Percentiles rank a stretch among this genome's conserved stretches.
phyloP scores from a whole-genome alignment of 352 stramenopile genomes.

The Globisporangium nunn region DNA sequence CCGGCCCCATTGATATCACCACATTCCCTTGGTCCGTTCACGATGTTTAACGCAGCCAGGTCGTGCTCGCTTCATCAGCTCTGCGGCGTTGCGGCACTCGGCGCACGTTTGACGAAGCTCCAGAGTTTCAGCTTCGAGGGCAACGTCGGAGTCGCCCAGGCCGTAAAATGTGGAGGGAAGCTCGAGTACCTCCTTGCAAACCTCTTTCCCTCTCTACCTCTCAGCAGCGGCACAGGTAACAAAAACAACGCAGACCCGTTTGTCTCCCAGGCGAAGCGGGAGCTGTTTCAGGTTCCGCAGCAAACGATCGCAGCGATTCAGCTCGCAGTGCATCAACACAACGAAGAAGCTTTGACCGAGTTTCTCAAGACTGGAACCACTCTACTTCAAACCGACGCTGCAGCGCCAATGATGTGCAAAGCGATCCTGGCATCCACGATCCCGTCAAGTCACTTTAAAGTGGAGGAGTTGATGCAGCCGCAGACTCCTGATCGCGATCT shows the following conservation, averaged over 20 bases:
- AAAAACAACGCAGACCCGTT: background rate
- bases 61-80: slow-evolving; percentile 17
- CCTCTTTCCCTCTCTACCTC: slow-evolving; percentile 24
- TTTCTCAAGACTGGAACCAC: slow-evolving; percentile 20
- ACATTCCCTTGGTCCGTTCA: background rate
- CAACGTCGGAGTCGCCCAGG: slow-evolving; percentile 29
- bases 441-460: slow-evolving; percentile 10
- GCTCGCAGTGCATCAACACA: slow-evolving; percentile 13
- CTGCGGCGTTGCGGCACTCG: slow-evolving; percentile 37
- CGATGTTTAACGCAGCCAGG: background rate
- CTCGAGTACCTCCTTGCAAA: slow-evolving; percentile 35
- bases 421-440: slow-evolving; percentile 3
- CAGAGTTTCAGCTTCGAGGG: slow-evolving; percentile 41
- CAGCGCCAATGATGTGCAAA: background rate
- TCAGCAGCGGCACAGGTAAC: slow-evolving; percentile 5
- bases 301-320: slow-evolving; percentile 14
- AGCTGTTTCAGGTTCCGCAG: slow-evolving; percentile 17
- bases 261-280: slow-evolving; percentile 5
- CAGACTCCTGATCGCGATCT: background rate
- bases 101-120: slow-evolving; percentile 27
- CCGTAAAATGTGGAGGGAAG: slow-evolving; percentile 25
- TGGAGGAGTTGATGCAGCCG: slow-evolving; percentile 11
- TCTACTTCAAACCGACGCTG: background rate
- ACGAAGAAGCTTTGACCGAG: slow-evolving; percentile 15
- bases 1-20: background rate